Evolutionary conservation across 1,284 basidiomycete genomes (phyloP).

Genomic region (Puccinia novopanici): DNA sequence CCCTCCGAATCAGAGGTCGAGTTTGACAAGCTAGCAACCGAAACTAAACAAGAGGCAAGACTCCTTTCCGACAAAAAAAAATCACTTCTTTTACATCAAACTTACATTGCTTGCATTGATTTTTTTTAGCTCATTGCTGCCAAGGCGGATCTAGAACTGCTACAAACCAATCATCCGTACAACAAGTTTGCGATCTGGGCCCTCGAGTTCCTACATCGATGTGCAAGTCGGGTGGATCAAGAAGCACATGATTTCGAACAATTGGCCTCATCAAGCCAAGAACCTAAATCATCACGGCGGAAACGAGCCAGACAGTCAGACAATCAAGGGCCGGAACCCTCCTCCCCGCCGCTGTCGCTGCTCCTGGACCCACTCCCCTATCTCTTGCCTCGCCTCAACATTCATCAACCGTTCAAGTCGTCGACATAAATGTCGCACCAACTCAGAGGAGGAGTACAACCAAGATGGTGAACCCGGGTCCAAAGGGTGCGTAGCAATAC

Average conservation of each 20-base stretch:
- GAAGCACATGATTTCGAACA: slow-evolving; percentile 8
- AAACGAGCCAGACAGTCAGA: neutral
- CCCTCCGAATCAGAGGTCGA: neutral
- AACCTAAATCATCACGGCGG: neutral
- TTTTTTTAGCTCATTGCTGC: slow-evolving; percentile 25
- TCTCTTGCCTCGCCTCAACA: neutral
- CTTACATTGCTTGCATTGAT: neutral
- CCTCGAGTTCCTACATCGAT: slow-evolving; percentile 31
- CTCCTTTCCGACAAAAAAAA: too few relatives aligned
- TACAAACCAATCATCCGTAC: slow-evolving; percentile 34
- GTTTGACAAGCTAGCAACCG: slow-evolving; percentile 29
- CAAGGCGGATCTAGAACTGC: slow-evolving; percentile 11
- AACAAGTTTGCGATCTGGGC: slow-evolving; percentile 33
- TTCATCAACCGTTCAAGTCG: neutral
- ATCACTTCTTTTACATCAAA: neutral
- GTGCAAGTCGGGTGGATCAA: slow-evolving; percentile 16
- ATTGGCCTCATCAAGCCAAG: neutral
- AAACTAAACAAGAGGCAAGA: slow-evolving; percentile 31
- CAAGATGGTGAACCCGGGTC: slow-evolving; percentile 1
- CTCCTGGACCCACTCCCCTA: neutral
- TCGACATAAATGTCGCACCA: slow-evolving; percentile 24
- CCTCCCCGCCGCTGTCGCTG: neutral
- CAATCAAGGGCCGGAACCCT: neutral
- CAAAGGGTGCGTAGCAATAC: slow-evolving; percentile 17
- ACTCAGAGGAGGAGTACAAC: slow-evolving; percentile 15